Percentiles rank a stretch among this genome's conserved stretches.
These are phyloP conservation scores for Microbotryomycetes sp. DNA, from an alignment of 1,284 basidiomycete species.

Conservation along the genomic window DNA sequence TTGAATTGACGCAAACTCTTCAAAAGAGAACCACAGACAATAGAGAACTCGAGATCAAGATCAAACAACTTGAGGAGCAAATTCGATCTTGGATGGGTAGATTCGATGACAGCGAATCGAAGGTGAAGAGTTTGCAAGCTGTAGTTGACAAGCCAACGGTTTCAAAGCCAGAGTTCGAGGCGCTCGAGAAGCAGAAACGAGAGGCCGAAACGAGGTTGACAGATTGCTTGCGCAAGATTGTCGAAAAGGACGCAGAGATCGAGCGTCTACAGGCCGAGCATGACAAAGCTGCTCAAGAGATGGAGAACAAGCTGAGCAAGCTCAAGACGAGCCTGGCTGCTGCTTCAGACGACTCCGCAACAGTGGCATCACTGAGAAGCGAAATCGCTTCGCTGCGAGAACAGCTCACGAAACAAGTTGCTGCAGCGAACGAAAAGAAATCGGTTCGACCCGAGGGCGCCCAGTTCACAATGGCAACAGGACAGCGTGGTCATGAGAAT, in stretches of 20 bases:
- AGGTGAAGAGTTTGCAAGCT: conserved; percentile 65
- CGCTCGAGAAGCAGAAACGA: conserved; percentile 66
- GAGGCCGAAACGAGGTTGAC: conserved; percentile 77
- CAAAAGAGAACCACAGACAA: conserved; percentile 89
- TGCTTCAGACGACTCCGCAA: conserved; percentile 43
- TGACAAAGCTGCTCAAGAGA: conserved; percentile 61
- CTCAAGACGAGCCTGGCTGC: conserved; percentile 41
- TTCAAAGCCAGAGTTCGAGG: conserved; percentile 67
- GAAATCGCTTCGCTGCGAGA: conserved; percentile 88
- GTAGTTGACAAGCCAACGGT: conserved; percentile 67
- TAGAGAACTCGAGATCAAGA: conserved; percentile 70
- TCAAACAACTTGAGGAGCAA: conserved; percentile 75
- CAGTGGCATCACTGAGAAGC: conserved; percentile 79
- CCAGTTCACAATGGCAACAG: conserved; percentile 50
- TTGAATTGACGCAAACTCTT: conserved; percentile 93
- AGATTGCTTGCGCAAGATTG: conserved; percentile 64
- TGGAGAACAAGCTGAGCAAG: conserved; percentile 71
- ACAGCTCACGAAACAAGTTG: conserved; percentile 89
- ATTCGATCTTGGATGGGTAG: conserved; percentile 75
- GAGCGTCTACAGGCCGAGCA: conserved; percentile 73
- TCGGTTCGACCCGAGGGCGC: conserved; percentile 45
- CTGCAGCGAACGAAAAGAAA: conserved; percentile 53
- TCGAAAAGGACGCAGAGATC: conserved; percentile 79
- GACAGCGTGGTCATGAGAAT: conserved; percentile 44
- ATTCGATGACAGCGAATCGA: conserved; percentile 80